Conservation (phyloP, 257 asterid species). For the Solanum arcanum region DNA sequence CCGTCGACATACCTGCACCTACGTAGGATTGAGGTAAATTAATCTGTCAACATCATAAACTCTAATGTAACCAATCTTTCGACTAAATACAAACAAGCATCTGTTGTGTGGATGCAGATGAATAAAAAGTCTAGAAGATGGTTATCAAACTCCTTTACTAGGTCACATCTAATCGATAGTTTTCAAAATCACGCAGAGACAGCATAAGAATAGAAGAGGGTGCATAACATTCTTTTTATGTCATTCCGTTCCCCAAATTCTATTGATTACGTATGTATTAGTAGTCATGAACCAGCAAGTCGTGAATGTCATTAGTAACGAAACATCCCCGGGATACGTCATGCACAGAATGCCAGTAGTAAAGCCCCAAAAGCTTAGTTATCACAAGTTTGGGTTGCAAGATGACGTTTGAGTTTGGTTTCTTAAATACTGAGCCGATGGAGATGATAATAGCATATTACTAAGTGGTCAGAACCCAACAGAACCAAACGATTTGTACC, state of each 20-base stretch:
- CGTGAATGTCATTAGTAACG: not conserved
- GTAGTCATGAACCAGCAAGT: not conserved
- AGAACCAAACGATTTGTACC: not conserved
- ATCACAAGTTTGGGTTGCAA: not conserved
- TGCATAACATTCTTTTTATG: not conserved
- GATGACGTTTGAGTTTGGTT: not conserved
- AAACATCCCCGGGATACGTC: not conserved
- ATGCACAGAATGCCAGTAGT: not conserved
- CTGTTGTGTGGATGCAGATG: not conserved
- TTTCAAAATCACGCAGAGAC: not conserved
- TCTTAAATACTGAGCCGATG: not conserved
- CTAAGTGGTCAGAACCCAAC: not conserved
- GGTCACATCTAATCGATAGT: not conserved
- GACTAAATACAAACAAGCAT: not conserved
- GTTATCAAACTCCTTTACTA: not conserved
- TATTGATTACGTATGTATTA: not conserved
- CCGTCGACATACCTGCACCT: slow-evolving; percentile 7
- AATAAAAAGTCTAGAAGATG: not conserved
- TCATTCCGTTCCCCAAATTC: not conserved
- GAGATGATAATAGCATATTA: not conserved
- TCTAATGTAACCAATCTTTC: not conserved
- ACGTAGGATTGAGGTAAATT: not conserved
- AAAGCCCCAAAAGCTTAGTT: not conserved
- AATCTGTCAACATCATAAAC: not conserved
- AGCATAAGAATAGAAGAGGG: not conserved